Evolutionary conservation across 2,329 filamentous ascomycete genomes (phyloP).

Genomic region (Rhynchosporium secalis): DNA sequence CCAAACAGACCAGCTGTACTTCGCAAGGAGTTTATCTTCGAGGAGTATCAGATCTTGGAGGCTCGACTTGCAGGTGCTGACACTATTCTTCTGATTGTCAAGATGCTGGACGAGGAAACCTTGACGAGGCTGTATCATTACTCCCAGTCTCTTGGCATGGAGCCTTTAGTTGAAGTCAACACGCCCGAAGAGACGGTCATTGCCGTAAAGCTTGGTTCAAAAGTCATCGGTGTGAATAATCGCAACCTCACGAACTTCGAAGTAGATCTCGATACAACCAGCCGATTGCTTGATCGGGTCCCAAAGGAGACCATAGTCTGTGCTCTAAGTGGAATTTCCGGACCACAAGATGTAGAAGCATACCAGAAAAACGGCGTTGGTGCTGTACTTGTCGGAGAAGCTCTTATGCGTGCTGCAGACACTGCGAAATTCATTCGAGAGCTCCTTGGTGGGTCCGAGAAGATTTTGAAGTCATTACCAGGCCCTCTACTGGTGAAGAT

Average conservation of each 20-base stretch:
- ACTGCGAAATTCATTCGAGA: conserved; percentile 80
- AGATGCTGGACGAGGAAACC: conserved; percentile 82
- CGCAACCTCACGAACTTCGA: conserved; percentile 95
- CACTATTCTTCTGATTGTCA: conserved; percentile 93
- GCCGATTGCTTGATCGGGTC: conserved; percentile 82
- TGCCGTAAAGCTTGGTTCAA: conserved; percentile 81
- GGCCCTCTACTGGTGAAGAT: conserved; percentile 79
- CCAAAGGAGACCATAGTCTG: conserved; percentile 85
- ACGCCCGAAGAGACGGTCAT: conserved; percentile 89
- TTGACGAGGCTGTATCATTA: conserved; percentile 83
- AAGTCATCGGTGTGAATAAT: conserved; percentile 97
- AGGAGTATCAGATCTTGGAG: conserved; percentile 97
- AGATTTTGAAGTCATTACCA: conserved; percentile 41
- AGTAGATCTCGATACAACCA: conserved; percentile 90
- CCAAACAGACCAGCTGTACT: conserved; percentile 88
- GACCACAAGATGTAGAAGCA: conserved; percentile 80
- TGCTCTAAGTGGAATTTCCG: conserved; percentile 91
- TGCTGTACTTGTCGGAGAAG: conserved; percentile 91
- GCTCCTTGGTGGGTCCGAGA: conserved; percentile 63
- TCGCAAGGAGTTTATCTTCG: conserved; percentile 96
- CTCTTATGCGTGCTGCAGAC: conserved; percentile 88
- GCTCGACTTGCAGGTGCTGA: conserved; percentile 90
- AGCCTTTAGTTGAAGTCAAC: conserved; percentile 95
- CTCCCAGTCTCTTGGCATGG: conserved; percentile 89
- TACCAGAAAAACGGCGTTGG: conserved; percentile 89